phyloP scores from a whole-genome alignment of 2,329 filamentous ascomycete genomes.

The Fusarium gaditjirri region DNA sequence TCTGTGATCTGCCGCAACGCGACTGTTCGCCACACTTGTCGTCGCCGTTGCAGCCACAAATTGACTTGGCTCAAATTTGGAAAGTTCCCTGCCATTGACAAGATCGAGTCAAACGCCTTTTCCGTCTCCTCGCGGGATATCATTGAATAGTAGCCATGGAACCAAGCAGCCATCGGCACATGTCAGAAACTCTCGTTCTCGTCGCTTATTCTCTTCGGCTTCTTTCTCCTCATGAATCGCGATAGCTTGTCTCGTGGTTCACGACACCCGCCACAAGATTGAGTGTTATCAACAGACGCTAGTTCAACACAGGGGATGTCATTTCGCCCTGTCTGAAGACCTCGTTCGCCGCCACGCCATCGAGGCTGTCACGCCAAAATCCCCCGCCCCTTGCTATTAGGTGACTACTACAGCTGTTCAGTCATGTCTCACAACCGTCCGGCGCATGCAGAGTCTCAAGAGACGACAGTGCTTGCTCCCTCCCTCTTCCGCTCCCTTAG shows the following conservation, averaged over 20 bases:
- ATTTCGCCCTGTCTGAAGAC: constrained; percentile 35
- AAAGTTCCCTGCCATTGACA: not conserved
- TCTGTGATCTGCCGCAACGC: constrained; percentile 24
- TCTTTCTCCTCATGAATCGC: not conserved
- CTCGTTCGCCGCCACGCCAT: constrained; percentile 33
- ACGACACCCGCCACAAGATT: constrained; percentile 17
- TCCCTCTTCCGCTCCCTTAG: constrained; percentile 1
- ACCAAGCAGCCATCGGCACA: constrained; percentile 1
- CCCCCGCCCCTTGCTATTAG: constrained; percentile 22
- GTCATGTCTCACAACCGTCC: constrained; percentile 23
- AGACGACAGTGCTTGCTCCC: not conserved
- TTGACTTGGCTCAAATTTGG: not conserved
- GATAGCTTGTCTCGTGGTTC: constrained; percentile 21
- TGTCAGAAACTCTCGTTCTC: not conserved
- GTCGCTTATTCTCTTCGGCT: not conserved
- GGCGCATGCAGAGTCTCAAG: not conserved
- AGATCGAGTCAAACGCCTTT: constrained; percentile 30
- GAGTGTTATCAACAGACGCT: constrained; percentile 13
- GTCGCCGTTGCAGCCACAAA: constrained; percentile 34
- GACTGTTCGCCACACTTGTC: constrained; percentile 36
- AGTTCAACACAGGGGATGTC: constrained; percentile 10
- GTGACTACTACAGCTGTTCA: constrained; percentile 1
- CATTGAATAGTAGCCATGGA: not conserved
- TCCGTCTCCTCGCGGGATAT: constrained; percentile 23
- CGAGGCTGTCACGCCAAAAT: constrained; percentile 32